Percentiles rank a stretch among this genome's conserved stretches.
Conservation (phyloP, 768 basidiomycete genomes). For the Termitomyces sp. region DNA sequence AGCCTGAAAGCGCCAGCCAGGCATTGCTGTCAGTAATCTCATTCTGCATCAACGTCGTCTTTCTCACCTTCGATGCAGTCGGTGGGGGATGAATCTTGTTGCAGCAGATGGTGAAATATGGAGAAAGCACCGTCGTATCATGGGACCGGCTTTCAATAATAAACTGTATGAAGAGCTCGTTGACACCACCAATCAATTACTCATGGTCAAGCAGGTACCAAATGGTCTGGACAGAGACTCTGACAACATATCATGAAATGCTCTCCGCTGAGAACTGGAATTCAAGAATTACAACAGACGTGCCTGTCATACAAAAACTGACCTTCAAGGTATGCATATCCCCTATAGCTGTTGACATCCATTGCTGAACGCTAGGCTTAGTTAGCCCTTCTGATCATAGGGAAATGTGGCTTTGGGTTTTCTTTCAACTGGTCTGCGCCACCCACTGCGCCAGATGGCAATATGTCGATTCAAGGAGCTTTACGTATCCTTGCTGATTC, state of each 20-base stretch:
- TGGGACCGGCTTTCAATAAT: conserved; percentile 39
- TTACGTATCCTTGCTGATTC: conserved; percentile 27
- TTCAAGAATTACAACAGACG: conserved; percentile 11
- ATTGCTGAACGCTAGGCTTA: conserved; percentile 10
- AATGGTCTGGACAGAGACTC: conserved; percentile 30
- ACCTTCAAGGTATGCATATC: conserved; percentile 23
- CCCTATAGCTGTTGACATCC: neutral
- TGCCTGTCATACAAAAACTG: conserved; percentile 20
- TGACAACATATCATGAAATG: conserved; percentile 28
- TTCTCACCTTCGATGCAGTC: conserved; percentile 19
- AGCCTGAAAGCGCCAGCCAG: conserved; percentile 27
- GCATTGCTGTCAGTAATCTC: conserved; percentile 24
- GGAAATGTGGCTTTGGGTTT: conserved; percentile 42
- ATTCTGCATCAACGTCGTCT: neutral
- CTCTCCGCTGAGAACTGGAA: conserved; percentile 23
- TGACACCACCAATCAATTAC: neutral
- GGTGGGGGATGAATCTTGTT: conserved; percentile 43
- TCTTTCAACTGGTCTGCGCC: conserved; percentile 34
- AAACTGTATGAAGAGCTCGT: conserved; percentile 22
- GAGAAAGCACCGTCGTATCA: conserved; percentile 39
- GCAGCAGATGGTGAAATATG: conserved; percentile 37
- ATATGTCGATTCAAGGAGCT: conserved; percentile 32
- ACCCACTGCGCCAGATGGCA: conserved; percentile 28
- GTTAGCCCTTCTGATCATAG: conserved; percentile 38
- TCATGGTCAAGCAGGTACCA: conserved; percentile 19